phyloP scores from a whole-genome alignment of 2,329 filamentous ascomycete genomes.

The Nigrospora osmanthi region DNA sequence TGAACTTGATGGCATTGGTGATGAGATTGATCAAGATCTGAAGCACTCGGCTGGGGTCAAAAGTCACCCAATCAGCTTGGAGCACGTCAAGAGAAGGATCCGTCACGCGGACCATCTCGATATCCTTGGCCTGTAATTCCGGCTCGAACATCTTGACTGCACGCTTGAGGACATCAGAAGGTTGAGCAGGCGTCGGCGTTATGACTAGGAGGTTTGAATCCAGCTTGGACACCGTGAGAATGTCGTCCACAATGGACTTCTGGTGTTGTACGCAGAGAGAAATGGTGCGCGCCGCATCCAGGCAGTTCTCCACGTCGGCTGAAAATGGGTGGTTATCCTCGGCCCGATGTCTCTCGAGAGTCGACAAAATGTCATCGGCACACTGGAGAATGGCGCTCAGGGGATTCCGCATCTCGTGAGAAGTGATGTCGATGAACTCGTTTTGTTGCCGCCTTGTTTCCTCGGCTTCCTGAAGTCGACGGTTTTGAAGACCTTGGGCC shows the following conservation, averaged over 20 bases:
- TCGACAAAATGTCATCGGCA: slow-evolving; percentile 40
- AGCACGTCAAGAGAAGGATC: slow-evolving; percentile 38
- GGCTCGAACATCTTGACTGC: slow-evolving; percentile 53
- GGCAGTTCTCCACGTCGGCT: slow-evolving; percentile 34
- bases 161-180: slow-evolving; percentile 40
- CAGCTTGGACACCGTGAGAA: slow-evolving; percentile 41
- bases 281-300: slow-evolving; percentile 50
- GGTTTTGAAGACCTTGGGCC: slow-evolving; percentile 28
- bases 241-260: slow-evolving; percentile 42
- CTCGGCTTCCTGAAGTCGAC: slow-evolving; percentile 26
- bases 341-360: slow-evolving; percentile 10
- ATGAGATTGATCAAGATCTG: slow-evolving; percentile 53
- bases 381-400: slow-evolving; percentile 48
- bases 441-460: slow-evolving; percentile 41
- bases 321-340: slow-evolving; percentile 12
- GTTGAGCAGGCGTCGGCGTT: slow-evolving; percentile 44
- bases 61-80: slow-evolving; percentile 45
- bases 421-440: slow-evolving; percentile 45
- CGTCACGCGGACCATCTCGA: slow-evolving; percentile 40
- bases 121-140: slow-evolving; percentile 46
- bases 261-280: slow-evolving; percentile 49
- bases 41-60: slow-evolving; percentile 50
- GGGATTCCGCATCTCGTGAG: slow-evolving; percentile 46
- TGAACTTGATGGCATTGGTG: slow-evolving; percentile 57
- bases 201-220: slow-evolving; percentile 48